Conservation (phyloP, 345 rosid genomes). For the Pelargonium nanum region DNA sequence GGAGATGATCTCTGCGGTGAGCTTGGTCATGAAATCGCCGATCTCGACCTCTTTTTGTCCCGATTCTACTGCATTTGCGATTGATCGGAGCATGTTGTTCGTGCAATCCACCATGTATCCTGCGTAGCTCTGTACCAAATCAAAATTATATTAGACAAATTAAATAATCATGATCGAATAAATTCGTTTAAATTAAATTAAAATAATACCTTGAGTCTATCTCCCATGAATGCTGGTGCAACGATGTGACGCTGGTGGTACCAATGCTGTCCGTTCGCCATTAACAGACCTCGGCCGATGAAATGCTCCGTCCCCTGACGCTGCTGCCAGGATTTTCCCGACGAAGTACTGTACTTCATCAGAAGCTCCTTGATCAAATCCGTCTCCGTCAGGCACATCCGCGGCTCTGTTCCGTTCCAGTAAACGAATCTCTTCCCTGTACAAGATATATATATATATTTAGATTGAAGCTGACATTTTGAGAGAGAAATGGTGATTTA, state of each 20-base stretch:
- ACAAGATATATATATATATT: too few relatives aligned
- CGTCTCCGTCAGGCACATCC: slow-evolving; percentile 69
- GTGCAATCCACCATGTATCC: slow-evolving; percentile 88
- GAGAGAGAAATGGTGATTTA: not conserved
- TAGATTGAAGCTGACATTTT: too few relatives aligned
- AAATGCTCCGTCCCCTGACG: slow-evolving; percentile 85
- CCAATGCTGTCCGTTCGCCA: slow-evolving; percentile 20
- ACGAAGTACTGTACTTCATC: slow-evolving; percentile 49
- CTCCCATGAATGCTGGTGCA: slow-evolving; percentile 53
- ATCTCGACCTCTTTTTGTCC: slow-evolving; percentile 75
- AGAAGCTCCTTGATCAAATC: slow-evolving; percentile 69
- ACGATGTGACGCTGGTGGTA: slow-evolving; percentile 42
- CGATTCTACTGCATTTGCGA: slow-evolving; percentile 32
- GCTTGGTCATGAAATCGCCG: slow-evolving; percentile 56
- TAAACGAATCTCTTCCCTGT: slow-evolving; percentile 75
- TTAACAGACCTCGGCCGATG: slow-evolving; percentile 62
- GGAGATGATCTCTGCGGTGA: slow-evolving; percentile 79
- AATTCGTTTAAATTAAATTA: slow-evolving; percentile 5
- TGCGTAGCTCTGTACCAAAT: slow-evolving; percentile 47
- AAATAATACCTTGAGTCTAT: slow-evolving; percentile 40
- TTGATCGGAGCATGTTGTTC: slow-evolving; percentile 37
- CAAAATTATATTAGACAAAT: slow-evolving; percentile 3
- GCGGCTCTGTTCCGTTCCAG: slow-evolving; percentile 87
- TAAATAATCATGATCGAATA: not conserved
- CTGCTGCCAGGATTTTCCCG: slow-evolving; percentile 90